Conservation (phyloP, 179 eudicot species). For the Actinidia polygama region DNA sequence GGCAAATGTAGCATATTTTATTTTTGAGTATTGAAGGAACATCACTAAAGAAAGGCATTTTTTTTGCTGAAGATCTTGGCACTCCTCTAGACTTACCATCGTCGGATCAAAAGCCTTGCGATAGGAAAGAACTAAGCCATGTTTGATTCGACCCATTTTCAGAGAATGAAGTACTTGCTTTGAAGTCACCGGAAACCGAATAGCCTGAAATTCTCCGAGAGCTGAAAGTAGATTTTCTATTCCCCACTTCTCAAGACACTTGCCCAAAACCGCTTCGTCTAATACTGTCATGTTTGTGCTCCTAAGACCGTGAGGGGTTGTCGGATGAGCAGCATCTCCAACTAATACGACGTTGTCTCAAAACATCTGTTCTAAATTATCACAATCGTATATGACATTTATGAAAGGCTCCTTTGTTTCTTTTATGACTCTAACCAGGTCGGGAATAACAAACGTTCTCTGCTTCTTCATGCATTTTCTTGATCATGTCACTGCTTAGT, state of each 20-base stretch:
- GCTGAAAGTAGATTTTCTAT: conserved; percentile 42
- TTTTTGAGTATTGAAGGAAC: conserved; percentile 33
- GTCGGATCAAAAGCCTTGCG: conserved; percentile 42
- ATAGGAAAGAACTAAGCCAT: conserved; percentile 60
- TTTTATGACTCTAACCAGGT: conserved; percentile 54
- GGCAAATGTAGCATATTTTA: not conserved
- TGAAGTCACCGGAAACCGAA: conserved; percentile 56
- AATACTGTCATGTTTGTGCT: conserved; percentile 86
- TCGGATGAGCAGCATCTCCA: conserved; percentile 92
- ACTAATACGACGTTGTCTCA: conserved; percentile 75
- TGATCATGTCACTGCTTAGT: conserved; percentile 59
- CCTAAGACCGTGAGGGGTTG: conserved; percentile 80
- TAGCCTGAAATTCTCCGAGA: conserved; percentile 60
- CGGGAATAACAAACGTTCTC: conserved; percentile 61
- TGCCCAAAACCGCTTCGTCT: conserved; percentile 76
- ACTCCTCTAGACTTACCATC: conserved; percentile 48
- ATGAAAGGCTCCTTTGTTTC: conserved; percentile 69
- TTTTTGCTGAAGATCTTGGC: conserved; percentile 59
- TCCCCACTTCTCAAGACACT: conserved; percentile 70
- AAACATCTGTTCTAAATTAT: conserved; percentile 50
- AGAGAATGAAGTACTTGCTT: conserved; percentile 73
- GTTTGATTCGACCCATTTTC: conserved; percentile 70
- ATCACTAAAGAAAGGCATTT: conserved; percentile 63
- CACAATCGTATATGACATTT: conserved; percentile 74
- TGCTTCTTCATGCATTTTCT: conserved; percentile 63